Base-by-base conservation (phyloP, 345 rosid species). In the Salix dunnii region DNA sequence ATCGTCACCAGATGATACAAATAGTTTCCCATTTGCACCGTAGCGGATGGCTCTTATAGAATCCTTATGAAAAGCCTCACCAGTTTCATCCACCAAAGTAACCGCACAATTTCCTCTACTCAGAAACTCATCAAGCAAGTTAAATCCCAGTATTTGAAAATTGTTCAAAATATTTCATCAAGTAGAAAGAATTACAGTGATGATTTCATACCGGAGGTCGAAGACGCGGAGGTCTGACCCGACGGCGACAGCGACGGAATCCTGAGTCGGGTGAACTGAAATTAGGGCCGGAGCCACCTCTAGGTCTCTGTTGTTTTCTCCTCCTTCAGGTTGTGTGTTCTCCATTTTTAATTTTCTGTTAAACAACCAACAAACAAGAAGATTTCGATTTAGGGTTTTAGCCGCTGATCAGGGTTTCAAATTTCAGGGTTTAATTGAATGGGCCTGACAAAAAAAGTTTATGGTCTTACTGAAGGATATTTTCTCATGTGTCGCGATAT, bases 1-100 rank as follows among this genome's bases (percentile, higher is more conserved):
- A 82, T 94, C 97, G 82, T 96, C 97, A 7, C 98, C 98, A 4
- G 97, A 94, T 69, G 99, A 94, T 21, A 88, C 91, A 63, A 96
- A 86, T 30, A 92, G 89, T 86, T 87, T 89, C 74, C 98, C 97
- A 28, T 79, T 84, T 63, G 87, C 84, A 66, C 93, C 84, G 53
- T 86, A 94, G 13, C 87, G 87, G 79, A 96, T 89, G 78, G 93
- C 95, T 85, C 98, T 88, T 61, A 94, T 88, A 51, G 98, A 94
- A 71, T 91, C 97, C 40, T 86, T 86, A 70, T 82, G 97, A 18
- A 74, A 82, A 74, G 91, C 76, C 48, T 77, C 87, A 4, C 67
- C 84, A 58, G 92, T 88, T 48, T 90, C 91, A 87, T 91, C 98
- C 81, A 80, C 83, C 88, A 92, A 80, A 60, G 86, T 66, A 65